Evolutionary conservation across 2,329 filamentous ascomycete species (phyloP).

Genomic region (Apiospora arundinis): DNA sequence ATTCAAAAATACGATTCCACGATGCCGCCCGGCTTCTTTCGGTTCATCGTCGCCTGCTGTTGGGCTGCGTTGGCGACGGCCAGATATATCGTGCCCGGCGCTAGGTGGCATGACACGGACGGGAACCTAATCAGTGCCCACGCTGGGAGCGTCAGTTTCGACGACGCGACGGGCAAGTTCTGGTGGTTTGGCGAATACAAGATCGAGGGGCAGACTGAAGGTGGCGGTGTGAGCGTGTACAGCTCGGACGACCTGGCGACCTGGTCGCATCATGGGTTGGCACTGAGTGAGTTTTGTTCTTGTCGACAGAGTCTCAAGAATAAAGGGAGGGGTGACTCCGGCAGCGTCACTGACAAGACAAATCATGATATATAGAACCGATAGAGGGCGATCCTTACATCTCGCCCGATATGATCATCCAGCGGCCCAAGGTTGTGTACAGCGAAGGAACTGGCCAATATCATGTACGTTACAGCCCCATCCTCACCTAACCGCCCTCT

Average conservation of each 20-base stretch:
- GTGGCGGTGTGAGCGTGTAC: constrained; percentile 65
- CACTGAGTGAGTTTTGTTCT: constrained; percentile 50
- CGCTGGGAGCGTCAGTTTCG: constrained; percentile 61
- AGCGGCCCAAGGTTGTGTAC: constrained; percentile 67
- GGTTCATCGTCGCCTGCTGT: constrained; percentile 26
- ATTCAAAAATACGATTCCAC: background rate
- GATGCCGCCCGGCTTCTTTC: constrained; percentile 5
- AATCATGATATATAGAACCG: constrained; percentile 45
- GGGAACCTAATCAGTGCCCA: constrained; percentile 68
- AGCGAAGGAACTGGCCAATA: constrained; percentile 61
- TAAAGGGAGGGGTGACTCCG: background rate
- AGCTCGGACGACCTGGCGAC: constrained; percentile 66
- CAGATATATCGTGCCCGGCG: constrained; percentile 68
- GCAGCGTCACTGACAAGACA: background rate
- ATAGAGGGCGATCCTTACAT: constrained; percentile 62
- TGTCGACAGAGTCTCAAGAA: background rate
- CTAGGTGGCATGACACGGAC: constrained; percentile 64
- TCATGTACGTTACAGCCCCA: constrained; percentile 48
- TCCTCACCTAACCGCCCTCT: too few species aligned
- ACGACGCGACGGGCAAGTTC: constrained; percentile 59
- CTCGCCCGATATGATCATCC: constrained; percentile 62
- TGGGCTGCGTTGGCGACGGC: constrained; percentile 36
- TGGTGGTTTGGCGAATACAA: constrained; percentile 70
- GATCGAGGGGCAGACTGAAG: constrained; percentile 61
- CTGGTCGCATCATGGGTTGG: constrained; percentile 63